A percentile compares a stretch with the other conserved stretches of the same genome.
Evolutionary conservation across 23 red algal genomes (phyloP).

Genomic region (Gracilaria domingensis): DNA sequence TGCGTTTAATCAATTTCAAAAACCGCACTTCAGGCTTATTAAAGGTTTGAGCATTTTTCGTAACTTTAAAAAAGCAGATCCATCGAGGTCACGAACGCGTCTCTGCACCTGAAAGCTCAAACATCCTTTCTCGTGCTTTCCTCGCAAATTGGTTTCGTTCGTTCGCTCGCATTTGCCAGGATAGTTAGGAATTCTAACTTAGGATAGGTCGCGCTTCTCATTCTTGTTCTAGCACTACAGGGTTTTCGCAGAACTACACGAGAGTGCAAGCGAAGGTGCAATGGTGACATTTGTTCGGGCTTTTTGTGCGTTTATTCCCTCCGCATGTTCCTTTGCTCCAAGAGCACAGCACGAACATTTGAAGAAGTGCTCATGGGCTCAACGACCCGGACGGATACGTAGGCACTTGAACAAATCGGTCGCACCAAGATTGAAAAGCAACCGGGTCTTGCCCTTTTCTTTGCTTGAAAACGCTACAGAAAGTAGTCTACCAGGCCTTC

Average conservation of each 20-base stretch:
- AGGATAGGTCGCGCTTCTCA: no score
- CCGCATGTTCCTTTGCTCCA: neutral
- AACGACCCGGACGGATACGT: neutral
- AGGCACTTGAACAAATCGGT: neutral
- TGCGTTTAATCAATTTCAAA: no score
- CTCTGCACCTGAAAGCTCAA: no score
- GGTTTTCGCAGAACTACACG: neutral
- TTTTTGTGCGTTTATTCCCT: neutral
- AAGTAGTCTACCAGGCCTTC: neutral
- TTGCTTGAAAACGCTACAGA: neutral
- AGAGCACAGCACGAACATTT: neutral
- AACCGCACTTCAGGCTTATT: no score
- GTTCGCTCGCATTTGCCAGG: no score
- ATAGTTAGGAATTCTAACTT: no score
- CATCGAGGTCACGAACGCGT: no score
- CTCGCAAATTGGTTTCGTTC: no score
- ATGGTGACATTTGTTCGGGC: neutral
- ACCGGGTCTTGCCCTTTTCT: neutral
- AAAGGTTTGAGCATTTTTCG: no score
- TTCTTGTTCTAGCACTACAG: no score
- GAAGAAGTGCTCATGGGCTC: neutral
- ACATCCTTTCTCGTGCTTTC: no score
- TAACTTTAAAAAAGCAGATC: no score
- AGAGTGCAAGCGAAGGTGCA: neutral
- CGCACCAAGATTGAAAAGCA: neutral